Evolutionary conservation across 163 green algal genomes (phyloP).

Genomic region (Chlamydomonas reinhardtii): DNA sequence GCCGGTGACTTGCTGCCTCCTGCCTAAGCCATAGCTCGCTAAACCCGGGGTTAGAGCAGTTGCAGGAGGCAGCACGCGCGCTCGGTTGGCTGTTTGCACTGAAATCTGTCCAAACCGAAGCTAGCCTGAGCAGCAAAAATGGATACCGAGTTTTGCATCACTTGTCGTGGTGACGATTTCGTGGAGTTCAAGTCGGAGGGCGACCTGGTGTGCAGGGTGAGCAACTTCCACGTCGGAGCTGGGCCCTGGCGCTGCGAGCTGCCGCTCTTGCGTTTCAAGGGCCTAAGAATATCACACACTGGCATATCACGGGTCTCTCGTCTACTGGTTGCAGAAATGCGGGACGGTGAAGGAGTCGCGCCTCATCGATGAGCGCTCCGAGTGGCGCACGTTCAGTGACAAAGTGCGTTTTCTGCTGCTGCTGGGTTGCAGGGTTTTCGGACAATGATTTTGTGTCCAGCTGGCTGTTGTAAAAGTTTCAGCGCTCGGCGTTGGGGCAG

Average conservation of each 20-base stretch:
- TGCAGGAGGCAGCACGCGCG: not conserved
- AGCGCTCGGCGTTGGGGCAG: too few species aligned
- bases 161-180: slow-evolving; percentile 23
- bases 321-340: slow-evolving; percentile 72
- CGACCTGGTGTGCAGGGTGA: slow-evolving; percentile 36
- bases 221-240: not conserved
- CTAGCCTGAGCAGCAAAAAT: not conserved
- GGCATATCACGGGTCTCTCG: too few species aligned
- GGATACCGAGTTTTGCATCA: slow-evolving; percentile 15
- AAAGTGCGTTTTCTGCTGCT: slow-evolving; percentile 46
- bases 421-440: too few species aligned
- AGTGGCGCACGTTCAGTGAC: slow-evolving; percentile 97
- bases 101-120: too few species aligned
- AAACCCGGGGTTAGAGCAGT: not conserved
- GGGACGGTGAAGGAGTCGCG: slow-evolving; percentile 92
- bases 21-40: not conserved
- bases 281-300: too few species aligned
- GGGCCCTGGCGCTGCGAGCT: too few species aligned
- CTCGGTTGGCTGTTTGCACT: not conserved
- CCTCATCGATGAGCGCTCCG: slow-evolving; percentile 94
- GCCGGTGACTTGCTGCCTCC: not conserved
- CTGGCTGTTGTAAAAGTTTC: too few species aligned
- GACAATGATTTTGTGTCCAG: too few species aligned
- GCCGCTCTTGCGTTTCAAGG: too few species aligned
- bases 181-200: slow-evolving; percentile 37